These are phyloP conservation scores for Rutstroemia sp. DNA, from an alignment of 2,329 filamentous ascomycete species.

Conservation along the genomic window DNA sequence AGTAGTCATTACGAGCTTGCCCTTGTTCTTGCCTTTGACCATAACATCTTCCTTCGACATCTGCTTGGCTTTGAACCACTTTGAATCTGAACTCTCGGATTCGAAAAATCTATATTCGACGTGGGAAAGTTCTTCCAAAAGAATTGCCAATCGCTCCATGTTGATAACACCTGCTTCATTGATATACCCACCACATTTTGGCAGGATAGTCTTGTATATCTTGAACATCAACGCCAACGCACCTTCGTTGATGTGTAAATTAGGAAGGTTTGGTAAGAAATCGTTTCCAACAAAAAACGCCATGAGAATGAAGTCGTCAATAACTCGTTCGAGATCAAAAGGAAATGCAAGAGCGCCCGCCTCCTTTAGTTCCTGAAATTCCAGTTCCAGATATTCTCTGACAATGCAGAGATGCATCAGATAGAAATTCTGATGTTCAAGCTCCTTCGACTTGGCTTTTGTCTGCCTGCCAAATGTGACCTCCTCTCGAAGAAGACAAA, in stretches of 20 bases:
- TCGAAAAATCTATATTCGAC: constrained; percentile 94
- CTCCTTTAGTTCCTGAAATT: constrained; percentile 86
- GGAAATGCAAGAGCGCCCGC: constrained; percentile 64
- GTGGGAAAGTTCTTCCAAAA: constrained; percentile 78
- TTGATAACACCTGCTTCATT: constrained; percentile 95
- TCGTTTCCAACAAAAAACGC: constrained; percentile 99
- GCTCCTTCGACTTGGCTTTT: constrained; percentile 85
- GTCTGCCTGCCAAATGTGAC: constrained; percentile 90
- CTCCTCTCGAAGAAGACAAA: constrained; percentile 92
- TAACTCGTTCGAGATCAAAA: constrained; percentile 92
- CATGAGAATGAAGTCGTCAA: constrained; percentile 99
- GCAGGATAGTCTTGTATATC: constrained; percentile 86
- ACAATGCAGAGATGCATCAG: constrained; percentile 96
- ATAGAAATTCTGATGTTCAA: constrained; percentile 98
- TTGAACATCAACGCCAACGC: constrained; percentile 96
- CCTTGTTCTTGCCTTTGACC: constrained; percentile 48
- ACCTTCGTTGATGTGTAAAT: constrained; percentile 96
- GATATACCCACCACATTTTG: constrained; percentile 85
- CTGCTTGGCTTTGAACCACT: constrained; percentile 87
- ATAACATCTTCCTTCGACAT: constrained; percentile 61
- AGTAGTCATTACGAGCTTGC: constrained; percentile 71
- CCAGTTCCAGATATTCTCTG: constrained; percentile 90
- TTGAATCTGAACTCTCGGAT: constrained; percentile 76
- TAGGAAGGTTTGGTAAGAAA: constrained; percentile 93
- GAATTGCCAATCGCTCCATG: constrained; percentile 64